Conservation (phyloP, 352 stramenopile species). For the Sclerospora graminicola region DNA sequence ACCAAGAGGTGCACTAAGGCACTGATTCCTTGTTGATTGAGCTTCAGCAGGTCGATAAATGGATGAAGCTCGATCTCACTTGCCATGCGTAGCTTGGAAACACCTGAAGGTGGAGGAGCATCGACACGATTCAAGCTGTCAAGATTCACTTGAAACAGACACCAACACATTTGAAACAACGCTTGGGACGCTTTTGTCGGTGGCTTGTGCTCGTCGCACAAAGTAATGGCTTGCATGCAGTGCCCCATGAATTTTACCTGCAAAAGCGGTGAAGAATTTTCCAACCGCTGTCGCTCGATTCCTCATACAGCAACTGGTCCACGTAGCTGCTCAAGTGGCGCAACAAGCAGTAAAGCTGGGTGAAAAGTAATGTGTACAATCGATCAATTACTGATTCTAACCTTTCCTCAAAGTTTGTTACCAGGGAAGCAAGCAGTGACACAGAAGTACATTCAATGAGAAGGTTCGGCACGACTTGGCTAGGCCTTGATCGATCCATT, state of each 20-base stretch:
- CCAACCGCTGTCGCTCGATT: too few species aligned
- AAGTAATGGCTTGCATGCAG: conserved; percentile 36
- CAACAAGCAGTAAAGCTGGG: conserved; percentile 33
- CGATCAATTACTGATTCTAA: conserved; percentile 17
- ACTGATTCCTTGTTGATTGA: conserved; percentile 40
- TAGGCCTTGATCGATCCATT: conserved; percentile 6
- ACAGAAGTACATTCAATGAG: conserved; percentile 2
- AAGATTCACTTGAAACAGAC: conserved; percentile 44
- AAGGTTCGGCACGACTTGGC: conserved; percentile 3
- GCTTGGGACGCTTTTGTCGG: conserved; percentile 6
- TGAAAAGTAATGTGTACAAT: conserved; percentile 39
- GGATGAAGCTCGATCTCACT: conserved; percentile 28
- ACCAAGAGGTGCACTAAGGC: conserved; percentile 44
- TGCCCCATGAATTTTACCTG: conserved; percentile 52
- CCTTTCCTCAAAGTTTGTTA: conserved; percentile 17
- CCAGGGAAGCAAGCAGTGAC: conserved; percentile 23
- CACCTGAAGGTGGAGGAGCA: neutral
- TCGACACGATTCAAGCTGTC: conserved; percentile 27
- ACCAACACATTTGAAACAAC: conserved; percentile 60
- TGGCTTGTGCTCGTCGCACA: conserved; percentile 21
- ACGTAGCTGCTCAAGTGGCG: conserved; percentile 33
- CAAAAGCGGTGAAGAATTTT: conserved; percentile 10
- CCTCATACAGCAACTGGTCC: neutral
- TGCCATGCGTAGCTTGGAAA: conserved; percentile 29
- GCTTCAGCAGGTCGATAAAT: conserved; percentile 32